A percentile compares a stretch with the other conserved stretches of the same genome.
phyloP scores from a whole-genome alignment of 2,329 filamentous ascomycete species.

The Fusarium tjaetaba region DNA sequence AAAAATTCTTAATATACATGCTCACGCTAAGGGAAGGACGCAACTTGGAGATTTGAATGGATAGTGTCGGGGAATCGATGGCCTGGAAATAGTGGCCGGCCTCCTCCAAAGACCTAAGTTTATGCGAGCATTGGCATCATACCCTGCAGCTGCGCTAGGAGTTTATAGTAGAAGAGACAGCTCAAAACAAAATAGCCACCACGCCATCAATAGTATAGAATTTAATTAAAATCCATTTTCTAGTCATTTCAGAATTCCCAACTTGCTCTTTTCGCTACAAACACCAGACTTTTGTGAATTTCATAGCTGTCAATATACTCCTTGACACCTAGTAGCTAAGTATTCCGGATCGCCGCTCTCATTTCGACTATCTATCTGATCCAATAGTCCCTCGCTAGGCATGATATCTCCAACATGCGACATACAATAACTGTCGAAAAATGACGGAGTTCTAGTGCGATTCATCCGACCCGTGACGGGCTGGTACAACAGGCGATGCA shows the following conservation, averaged over 20 bases:
- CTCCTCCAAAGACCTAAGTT: too few species aligned
- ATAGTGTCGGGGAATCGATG: neutral
- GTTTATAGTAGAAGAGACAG: neutral
- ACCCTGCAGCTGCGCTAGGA: too few species aligned
- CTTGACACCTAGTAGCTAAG: accelerated
- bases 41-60: neutral
- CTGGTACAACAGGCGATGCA: accelerated
- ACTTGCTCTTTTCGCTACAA: accelerated
- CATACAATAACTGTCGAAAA: accelerated
- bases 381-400: accelerated
- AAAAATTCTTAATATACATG: too few species aligned
- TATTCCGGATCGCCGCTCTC: accelerated
- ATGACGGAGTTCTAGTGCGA: neutral
- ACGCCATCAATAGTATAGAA: neutral
- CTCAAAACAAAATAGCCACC: accelerated
- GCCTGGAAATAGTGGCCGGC: too few species aligned
- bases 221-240: neutral
- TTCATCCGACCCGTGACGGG: neutral
- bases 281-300: accelerated
- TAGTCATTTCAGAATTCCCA: neutral
- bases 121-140: too few species aligned
- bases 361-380: accelerated
- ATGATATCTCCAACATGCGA: accelerated
- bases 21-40: neutral
- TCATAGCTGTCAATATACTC: accelerated